These are phyloP conservation scores for Teunomyces gatunensis DNA, from an alignment of 805 yeast genomes.

Conservation along the genomic window DNA sequence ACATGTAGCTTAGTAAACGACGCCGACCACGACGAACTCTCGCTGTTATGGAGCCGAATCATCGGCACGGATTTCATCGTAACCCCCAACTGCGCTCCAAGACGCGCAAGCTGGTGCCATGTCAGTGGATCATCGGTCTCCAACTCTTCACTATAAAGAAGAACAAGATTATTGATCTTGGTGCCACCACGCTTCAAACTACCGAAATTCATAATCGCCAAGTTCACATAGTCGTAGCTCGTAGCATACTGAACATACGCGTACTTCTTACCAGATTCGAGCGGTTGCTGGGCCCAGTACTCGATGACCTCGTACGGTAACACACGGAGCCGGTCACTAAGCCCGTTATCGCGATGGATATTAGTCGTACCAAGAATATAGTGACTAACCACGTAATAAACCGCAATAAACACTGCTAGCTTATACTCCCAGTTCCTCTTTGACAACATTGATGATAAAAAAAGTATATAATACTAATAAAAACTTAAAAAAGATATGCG, in stretches of 20 bases:
- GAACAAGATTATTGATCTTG: conserved; percentile 45
- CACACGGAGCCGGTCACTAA: conserved; percentile 16
- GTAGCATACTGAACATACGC: conserved; percentile 68
- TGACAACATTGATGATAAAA: not conserved
- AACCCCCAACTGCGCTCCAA: conserved; percentile 20
- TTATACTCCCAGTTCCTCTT: conserved; percentile 24
- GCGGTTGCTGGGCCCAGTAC: conserved; percentile 9
- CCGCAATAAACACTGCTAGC: conserved; percentile 17
- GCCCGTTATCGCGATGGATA: conserved; percentile 12
- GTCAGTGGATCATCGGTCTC: conserved; percentile 7
- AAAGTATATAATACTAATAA: not conserved
- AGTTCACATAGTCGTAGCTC: conserved; percentile 46
- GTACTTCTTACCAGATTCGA: conserved; percentile 18
- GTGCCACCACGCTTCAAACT: conserved; percentile 33
- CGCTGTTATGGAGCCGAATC: conserved; percentile 11
- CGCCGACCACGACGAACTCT: conserved; percentile 41
- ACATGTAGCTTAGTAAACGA: conserved; percentile 56
- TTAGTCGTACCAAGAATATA: conserved; percentile 13
- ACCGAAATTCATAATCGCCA: conserved; percentile 45
- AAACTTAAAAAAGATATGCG: conserved; percentile 1
- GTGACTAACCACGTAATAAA: conserved; percentile 21
- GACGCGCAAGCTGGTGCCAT: conserved; percentile 11
- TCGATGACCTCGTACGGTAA: conserved; percentile 22
- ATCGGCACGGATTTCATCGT: conserved; percentile 23
- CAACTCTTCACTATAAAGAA: conserved; percentile 34